Percentiles rank a stretch among this genome's conserved stretches.
These are phyloP conservation scores for Zymoseptoria tritici DNA, from an alignment of 2,329 filamentous ascomycete species.

Conservation along the genomic window DNA sequence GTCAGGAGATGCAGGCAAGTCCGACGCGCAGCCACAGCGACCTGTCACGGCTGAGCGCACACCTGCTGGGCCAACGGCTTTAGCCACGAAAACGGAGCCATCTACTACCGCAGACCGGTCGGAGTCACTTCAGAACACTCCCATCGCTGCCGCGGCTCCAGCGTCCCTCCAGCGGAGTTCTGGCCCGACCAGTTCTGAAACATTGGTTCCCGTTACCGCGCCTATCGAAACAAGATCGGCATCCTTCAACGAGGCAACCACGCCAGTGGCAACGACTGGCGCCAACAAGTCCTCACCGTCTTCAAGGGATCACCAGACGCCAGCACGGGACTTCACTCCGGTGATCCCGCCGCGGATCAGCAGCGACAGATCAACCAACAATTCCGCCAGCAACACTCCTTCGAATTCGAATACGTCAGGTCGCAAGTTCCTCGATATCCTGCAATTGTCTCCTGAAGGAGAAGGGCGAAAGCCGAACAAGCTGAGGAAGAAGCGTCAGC, in stretches of 20 bases:
- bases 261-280: conserved; percentile 25
- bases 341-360: conserved; percentile 25
- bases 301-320: conserved; percentile 25
- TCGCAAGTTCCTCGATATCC: conserved; percentile 53
- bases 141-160: conserved; percentile 24
- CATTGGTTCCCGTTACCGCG: conserved; percentile 6
- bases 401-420: conserved; percentile 19
- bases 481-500: conserved; percentile 78
- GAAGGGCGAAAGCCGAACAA: conserved; percentile 70
- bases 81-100: conserved; percentile 14
- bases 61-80: conserved; percentile 2
- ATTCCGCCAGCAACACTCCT: conserved; percentile 23
- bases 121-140: conserved; percentile 26
- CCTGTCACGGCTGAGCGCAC: not conserved
- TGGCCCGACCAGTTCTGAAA: not conserved
- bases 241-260: conserved; percentile 33
- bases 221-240: conserved; percentile 34
- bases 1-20: conserved; percentile 3
- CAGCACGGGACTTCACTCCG: conserved; percentile 32
- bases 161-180: conserved; percentile 12
- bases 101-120: conserved; percentile 13
- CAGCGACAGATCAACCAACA: conserved; percentile 19
- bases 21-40: not conserved
- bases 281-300: conserved; percentile 24
- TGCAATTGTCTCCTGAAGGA: conserved; percentile 58